Evolutionary conservation across 441 rosid genomes (phyloP).

Genomic region (Populus hybrid): DNA sequence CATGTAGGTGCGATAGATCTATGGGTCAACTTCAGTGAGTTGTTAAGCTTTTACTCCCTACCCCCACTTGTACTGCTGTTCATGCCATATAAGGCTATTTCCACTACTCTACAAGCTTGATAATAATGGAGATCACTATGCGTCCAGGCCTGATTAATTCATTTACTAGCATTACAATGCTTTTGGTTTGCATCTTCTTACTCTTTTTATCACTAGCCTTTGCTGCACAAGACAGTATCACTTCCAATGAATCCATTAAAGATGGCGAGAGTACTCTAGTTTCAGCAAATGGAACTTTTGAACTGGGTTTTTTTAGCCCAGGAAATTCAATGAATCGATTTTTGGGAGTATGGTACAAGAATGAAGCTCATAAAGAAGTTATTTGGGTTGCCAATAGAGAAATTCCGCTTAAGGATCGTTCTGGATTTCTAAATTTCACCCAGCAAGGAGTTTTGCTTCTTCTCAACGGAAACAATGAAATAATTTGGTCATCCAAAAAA

Average conservation of each 20-base stretch:
- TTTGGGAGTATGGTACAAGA: conserved; percentile 10
- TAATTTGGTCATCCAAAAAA: background rate
- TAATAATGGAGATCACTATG: too few relatives aligned
- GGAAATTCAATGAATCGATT: background rate
- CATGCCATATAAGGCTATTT: too few relatives aligned
- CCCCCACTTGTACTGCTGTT: too few relatives aligned
- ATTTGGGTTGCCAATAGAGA: conserved; percentile 17
- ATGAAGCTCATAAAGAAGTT: background rate
- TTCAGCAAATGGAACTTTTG: background rate
- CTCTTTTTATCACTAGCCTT: background rate
- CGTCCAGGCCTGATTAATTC: too few relatives aligned
- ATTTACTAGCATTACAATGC: background rate
- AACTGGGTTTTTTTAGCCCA: background rate
- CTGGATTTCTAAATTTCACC: conserved; percentile 5
- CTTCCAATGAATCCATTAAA: background rate
- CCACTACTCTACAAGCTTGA: too few relatives aligned
- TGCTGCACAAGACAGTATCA: background rate
- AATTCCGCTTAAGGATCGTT: background rate
- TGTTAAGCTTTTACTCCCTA: too few relatives aligned
- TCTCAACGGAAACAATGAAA: conserved; percentile 5
- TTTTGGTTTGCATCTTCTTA: background rate
- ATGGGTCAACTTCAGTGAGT: too few relatives aligned
- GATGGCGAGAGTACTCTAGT: background rate
- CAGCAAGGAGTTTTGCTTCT: background rate
- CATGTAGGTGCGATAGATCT: too few relatives aligned